Conservation (phyloP, 495 filamentous ascomycete species). For the Ascobolus immersus region DNA sequence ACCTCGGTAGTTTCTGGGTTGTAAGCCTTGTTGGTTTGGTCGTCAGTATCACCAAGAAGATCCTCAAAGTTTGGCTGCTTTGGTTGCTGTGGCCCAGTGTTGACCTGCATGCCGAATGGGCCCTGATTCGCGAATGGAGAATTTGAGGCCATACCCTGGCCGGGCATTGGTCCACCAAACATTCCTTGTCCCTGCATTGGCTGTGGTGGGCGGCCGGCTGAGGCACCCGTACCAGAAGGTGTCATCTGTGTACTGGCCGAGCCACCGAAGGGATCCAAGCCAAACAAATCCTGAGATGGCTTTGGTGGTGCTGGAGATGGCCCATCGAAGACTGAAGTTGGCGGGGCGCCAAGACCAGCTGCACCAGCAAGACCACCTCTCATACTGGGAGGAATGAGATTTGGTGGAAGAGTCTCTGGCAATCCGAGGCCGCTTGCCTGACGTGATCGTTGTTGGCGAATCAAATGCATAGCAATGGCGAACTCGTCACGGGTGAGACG, state of each 20-base stretch:
- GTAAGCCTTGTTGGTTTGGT: slow-evolving; percentile 65
- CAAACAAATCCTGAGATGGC: slow-evolving; percentile 76
- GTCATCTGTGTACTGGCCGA: too few relatives aligned
- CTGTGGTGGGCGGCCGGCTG: slow-evolving; percentile 24
- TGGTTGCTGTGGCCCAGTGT: too few relatives aligned
- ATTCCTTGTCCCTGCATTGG: slow-evolving; percentile 18
- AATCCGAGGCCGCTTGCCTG: slow-evolving; percentile 37
- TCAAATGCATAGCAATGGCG: slow-evolving; percentile 92
- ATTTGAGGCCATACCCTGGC: too few relatives aligned
- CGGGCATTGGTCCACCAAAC: too few relatives aligned
- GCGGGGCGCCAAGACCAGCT: slow-evolving; percentile 27
- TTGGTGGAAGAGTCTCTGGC: slow-evolving; percentile 49
- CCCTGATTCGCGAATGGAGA: too few relatives aligned
- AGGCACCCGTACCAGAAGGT: slow-evolving; percentile 36
- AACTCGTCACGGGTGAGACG: slow-evolving; percentile 72
- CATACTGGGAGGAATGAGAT: slow-evolving; percentile 72
- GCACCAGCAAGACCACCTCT: slow-evolving; percentile 20
- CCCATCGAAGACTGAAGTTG: slow-evolving; percentile 15
- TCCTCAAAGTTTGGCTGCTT: slow-evolving; percentile 40
- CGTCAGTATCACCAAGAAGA: slow-evolving; percentile 80
- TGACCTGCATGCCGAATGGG: too few relatives aligned
- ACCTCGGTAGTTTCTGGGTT: slow-evolving; percentile 73
- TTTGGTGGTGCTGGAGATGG: slow-evolving; percentile 27
- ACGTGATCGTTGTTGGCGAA: slow-evolving; percentile 49
- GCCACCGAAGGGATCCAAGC: slow-evolving; percentile 42